Percentiles rank a stretch among this genome's conserved stretches.
phyloP scores from a whole-genome alignment of 2,329 filamentous ascomycete species.

The Coleophoma cylindrospora region DNA sequence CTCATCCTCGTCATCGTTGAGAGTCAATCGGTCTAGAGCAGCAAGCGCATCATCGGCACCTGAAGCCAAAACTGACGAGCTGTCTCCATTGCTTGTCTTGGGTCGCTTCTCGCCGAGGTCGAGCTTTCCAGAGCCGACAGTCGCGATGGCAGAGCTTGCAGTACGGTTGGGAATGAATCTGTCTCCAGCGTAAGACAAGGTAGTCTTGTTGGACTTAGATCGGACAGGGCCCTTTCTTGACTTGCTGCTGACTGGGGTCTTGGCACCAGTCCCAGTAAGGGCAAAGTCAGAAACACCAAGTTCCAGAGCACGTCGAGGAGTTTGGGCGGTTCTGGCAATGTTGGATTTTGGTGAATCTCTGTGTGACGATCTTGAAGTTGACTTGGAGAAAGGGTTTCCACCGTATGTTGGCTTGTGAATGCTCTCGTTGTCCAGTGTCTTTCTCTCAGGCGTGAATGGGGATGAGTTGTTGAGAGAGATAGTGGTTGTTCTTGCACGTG shows the following conservation, averaged over 20 bases:
- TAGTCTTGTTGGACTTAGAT: conserved; percentile 65
- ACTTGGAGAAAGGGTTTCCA: conserved; percentile 74
- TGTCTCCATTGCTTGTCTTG: conserved; percentile 66
- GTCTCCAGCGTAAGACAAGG: conserved; percentile 75
- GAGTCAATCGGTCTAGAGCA: conserved; percentile 73
- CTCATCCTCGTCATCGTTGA: conserved; percentile 63
- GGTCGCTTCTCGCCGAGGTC: conserved; percentile 66
- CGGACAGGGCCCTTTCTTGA: conserved; percentile 48
- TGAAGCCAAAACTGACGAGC: conserved; percentile 70
- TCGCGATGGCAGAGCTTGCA: conserved; percentile 83
- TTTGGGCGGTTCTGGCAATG: conserved; percentile 70
- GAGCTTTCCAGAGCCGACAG: conserved; percentile 77
- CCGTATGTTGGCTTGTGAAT: conserved; percentile 70
- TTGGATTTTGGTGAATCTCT: conserved; percentile 95
- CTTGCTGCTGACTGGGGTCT: conserved; percentile 54
- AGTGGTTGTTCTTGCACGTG: conserved; percentile 55
- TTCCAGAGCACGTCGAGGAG: conserved; percentile 78
- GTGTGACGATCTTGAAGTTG: conserved; percentile 58
- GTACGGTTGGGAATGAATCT: conserved; percentile 94
- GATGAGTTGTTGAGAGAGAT: conserved; percentile 52
- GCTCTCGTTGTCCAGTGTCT: conserved; percentile 47
- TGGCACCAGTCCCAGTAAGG: conserved; percentile 75
- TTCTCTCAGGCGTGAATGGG: conserved; percentile 71
- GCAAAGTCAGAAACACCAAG: conserved; percentile 90
- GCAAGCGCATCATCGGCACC: conserved; percentile 69